phyloP scores from a whole-genome alignment of 129 eudicot species.

The Deinandra increscens region DNA sequence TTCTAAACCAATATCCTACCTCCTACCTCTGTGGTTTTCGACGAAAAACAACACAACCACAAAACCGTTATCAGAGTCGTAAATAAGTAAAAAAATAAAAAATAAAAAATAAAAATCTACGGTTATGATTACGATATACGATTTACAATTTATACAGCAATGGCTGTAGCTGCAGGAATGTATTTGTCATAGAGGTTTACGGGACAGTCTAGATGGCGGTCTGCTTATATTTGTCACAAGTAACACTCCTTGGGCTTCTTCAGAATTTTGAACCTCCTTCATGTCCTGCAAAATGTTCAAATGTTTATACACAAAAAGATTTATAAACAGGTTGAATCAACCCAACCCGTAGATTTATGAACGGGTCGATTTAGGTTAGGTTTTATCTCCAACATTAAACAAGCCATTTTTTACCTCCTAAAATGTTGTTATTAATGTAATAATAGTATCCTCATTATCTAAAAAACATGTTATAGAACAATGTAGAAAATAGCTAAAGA shows the following conservation, averaged over 20 bases:
- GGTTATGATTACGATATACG: constrained; percentile 43
- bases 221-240: constrained; percentile 38
- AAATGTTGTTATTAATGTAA: neutral
- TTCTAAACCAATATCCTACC: constrained; percentile 8
- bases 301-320: neutral
- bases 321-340: too few relatives aligned
- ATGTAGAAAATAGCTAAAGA: too few relatives aligned
- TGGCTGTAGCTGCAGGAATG: neutral
- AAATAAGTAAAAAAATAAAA: constrained; percentile 41
- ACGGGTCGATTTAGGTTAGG: neutral
- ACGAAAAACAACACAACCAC: constrained; percentile 63
- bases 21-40: constrained; percentile 62
- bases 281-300: constrained; percentile 21
- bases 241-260: constrained; percentile 25
- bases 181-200: constrained; percentile 19
- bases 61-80: constrained; percentile 41
- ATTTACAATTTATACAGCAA: constrained; percentile 44
- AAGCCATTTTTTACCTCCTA: too few relatives aligned
- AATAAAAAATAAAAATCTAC: too few relatives aligned
- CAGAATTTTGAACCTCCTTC: constrained; percentile 56
- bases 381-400: neutral
- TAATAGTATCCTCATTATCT: neutral
- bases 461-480: neutral
- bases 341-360: neutral
- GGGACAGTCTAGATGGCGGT: constrained; percentile 58